phyloP scores from a whole-genome alignment of 2,329 filamentous ascomycete species.

The Helotiales sp. region DNA sequence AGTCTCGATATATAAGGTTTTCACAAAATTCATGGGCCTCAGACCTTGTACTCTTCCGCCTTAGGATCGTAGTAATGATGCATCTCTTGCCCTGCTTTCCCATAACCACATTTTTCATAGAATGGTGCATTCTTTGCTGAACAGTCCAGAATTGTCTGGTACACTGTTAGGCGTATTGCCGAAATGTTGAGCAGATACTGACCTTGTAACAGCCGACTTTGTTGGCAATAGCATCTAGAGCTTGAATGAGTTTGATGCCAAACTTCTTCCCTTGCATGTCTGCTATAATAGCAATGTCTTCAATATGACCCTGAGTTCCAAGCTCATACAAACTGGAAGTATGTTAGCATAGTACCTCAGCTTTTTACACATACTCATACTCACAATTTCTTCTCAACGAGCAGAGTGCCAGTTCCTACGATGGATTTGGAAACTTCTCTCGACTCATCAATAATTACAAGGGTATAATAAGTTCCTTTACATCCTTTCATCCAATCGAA shows the following conservation, averaged over 20 bases:
- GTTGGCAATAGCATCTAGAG: slow-evolving; percentile 83
- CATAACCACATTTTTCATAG: slow-evolving; percentile 97
- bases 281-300: slow-evolving; percentile 93
- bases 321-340: slow-evolving; percentile 69
- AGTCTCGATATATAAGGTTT: no score
- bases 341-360: slow-evolving; percentile 1
- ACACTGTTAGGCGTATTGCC: background rate
- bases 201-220: slow-evolving; percentile 93
- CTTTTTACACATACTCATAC: slow-evolving; percentile 34
- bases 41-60: slow-evolving; percentile 15
- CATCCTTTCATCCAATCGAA: slow-evolving; percentile 75
- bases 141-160: slow-evolving; percentile 78
- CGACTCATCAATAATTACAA: slow-evolving; percentile 72
- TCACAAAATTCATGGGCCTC: background rate
- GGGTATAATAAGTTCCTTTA: slow-evolving; percentile 75
- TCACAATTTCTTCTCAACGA: slow-evolving; percentile 93
- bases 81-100: slow-evolving; percentile 90
- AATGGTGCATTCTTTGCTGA: slow-evolving; percentile 96
- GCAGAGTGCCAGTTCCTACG: slow-evolving; percentile 83
- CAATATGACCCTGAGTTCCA: slow-evolving; percentile 88
- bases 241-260: slow-evolving; percentile 87
- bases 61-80: slow-evolving; percentile 73
- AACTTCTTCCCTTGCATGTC: slow-evolving; percentile 97
- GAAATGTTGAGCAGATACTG: background rate
- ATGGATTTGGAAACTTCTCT: slow-evolving; percentile 60